A percentile compares a stretch with the other conserved stretches of the same genome.
Conservation (phyloP, 148 eudicot species). For the Rhododendron henanense region DNA sequence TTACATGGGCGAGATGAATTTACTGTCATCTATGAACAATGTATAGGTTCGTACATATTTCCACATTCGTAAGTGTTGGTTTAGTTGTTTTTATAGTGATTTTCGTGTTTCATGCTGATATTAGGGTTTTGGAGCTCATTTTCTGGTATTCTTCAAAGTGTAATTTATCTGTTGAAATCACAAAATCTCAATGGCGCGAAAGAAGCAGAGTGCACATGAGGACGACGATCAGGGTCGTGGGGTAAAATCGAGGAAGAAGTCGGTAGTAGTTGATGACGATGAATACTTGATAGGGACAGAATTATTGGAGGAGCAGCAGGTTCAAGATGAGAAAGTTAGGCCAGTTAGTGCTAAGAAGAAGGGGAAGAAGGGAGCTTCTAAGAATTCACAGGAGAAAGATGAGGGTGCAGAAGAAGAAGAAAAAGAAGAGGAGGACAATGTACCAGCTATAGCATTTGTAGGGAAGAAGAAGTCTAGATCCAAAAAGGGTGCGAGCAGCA, state of each 20-base stretch:
- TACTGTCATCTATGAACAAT: too few relatives aligned
- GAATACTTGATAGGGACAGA: slow-evolving; percentile 65
- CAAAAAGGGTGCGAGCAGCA: slow-evolving; percentile 35
- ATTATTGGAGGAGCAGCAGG: slow-evolving; percentile 37
- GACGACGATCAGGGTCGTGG: slow-evolving; percentile 33
- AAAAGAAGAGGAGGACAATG: slow-evolving; percentile 31
- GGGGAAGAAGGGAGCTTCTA: slow-evolving; percentile 60
- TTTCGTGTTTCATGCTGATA: not conserved
- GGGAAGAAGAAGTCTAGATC: slow-evolving; percentile 66
- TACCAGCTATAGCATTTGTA: slow-evolving; percentile 22
- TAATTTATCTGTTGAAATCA: slow-evolving; percentile 15
- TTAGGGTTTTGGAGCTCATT: slow-evolving; percentile 1
- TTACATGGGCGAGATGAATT: too few relatives aligned
- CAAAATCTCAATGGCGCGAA: slow-evolving; percentile 46
- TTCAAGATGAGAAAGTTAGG: slow-evolving; percentile 39
- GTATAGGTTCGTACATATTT: too few relatives aligned
- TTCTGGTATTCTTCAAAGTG: not conserved
- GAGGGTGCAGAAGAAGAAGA: slow-evolving; percentile 35
- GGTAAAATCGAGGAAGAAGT: slow-evolving; percentile 59
- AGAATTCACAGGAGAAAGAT: slow-evolving; percentile 32
- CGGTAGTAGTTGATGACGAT: slow-evolving; percentile 61
- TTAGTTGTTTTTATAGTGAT: not conserved
- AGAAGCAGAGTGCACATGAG: slow-evolving; percentile 42
- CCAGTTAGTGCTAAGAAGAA: slow-evolving; percentile 52
- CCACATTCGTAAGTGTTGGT: not conserved